phyloP scores from a whole-genome alignment of 371 early-diverging fungal genomes.

The Basidiobolus meristosporus region DNA sequence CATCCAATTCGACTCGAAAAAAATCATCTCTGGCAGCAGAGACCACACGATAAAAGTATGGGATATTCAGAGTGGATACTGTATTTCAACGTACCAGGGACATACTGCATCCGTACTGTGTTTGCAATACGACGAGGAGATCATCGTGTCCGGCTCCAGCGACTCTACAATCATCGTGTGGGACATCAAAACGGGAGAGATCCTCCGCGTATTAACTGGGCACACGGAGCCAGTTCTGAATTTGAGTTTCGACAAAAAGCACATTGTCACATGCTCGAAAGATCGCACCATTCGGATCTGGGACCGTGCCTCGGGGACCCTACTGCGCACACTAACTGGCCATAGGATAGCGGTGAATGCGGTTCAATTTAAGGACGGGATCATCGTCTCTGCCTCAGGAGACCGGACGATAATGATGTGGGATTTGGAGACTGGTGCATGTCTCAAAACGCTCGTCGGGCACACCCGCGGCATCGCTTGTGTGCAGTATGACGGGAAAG shows the following conservation, averaged over 20 bases:
- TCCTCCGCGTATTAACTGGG: slow-evolving; percentile 26
- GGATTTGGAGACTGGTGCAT: slow-evolving; percentile 32
- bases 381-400: slow-evolving; percentile 56
- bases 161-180: slow-evolving; percentile 66
- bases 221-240: slow-evolving; percentile 53
- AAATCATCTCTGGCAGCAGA: slow-evolving; percentile 62
- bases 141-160: slow-evolving; percentile 67
- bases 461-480: slow-evolving; percentile 63
- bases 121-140: slow-evolving; percentile 50
- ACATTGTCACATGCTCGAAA: slow-evolving; percentile 68
- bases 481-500: slow-evolving; percentile 52
- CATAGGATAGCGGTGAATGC: slow-evolving; percentile 63
- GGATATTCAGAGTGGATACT: slow-evolving; percentile 39
- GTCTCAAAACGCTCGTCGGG: slow-evolving; percentile 22
- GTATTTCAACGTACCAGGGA: slow-evolving; percentile 33
- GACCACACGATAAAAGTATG: slow-evolving; percentile 71
- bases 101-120: slow-evolving; percentile 72
- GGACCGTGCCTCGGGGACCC: slow-evolving; percentile 28
- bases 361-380: slow-evolving; percentile 30
- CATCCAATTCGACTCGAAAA: slow-evolving; percentile 52
- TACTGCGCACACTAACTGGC: slow-evolving; percentile 18
- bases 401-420: slow-evolving; percentile 52
- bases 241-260: slow-evolving; percentile 31
- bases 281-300: slow-evolving; percentile 72
- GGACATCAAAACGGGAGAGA: slow-evolving; percentile 42